Evolutionary conservation across 2,329 filamentous ascomycete genomes (phyloP).

Genomic region (Colletotrichum sp.): DNA sequence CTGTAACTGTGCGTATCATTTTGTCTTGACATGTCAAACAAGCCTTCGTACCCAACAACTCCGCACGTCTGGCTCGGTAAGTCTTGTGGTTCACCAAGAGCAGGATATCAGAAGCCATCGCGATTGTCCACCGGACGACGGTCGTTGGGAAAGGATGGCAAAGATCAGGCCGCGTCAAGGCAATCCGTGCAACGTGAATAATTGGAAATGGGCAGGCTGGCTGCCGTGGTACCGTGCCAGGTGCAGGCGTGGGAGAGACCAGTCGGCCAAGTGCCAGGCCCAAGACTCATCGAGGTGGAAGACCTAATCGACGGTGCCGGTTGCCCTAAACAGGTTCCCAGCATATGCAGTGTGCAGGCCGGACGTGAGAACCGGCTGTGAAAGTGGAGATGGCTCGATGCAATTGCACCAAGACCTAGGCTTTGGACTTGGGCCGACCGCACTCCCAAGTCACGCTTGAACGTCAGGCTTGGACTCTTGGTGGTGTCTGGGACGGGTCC

Average conservation of each 20-base stretch:
- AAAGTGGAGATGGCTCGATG: slow-evolving; percentile 15
- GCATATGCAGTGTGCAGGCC: slow-evolving; percentile 12
- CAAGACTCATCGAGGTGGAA: not conserved
- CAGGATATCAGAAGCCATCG: not conserved
- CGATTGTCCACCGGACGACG: not conserved
- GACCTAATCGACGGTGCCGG: not conserved
- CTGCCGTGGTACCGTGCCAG: slow-evolving; percentile 1
- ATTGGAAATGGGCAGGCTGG: not conserved
- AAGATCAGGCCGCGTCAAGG: slow-evolving; percentile 7
- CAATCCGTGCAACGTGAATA: slow-evolving; percentile 12
- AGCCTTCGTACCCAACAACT: not conserved
- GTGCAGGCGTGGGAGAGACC: not conserved
- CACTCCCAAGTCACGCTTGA: slow-evolving; percentile 6
- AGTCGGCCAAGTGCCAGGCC: not conserved
- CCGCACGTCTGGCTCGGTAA: not conserved
- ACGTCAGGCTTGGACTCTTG: slow-evolving; percentile 14
- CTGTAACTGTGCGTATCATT: not conserved
- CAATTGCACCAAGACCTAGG: not conserved
- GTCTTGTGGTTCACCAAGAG: not conserved
- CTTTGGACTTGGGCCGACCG: slow-evolving; percentile 2
- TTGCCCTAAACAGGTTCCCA: slow-evolving; percentile 18
- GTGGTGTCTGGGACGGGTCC: not conserved
- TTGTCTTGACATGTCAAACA: not conserved
- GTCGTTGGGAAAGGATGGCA: not conserved
- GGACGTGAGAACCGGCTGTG: slow-evolving; percentile 9